Evolutionary conservation across 1,284 basidiomycete species (phyloP), one percentile per base, ranked within the genome.

Genomic region (Fomitiporia mediterranea): DNA sequence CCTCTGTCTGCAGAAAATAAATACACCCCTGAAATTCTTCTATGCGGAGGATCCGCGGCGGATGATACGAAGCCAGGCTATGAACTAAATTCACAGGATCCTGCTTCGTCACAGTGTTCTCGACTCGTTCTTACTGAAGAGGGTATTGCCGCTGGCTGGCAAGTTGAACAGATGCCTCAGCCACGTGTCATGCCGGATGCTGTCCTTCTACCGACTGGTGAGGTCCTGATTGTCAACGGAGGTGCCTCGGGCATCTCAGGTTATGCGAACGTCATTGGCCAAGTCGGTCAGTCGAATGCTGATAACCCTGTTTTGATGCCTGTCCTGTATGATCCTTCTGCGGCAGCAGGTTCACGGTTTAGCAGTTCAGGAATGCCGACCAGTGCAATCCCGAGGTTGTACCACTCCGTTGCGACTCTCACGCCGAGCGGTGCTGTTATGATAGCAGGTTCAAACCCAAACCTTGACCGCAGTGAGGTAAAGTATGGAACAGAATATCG

Each of bases 361-460:
- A 79, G 80, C 2, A 69, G 69, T 1, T 69, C 67, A 5, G 84
- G 83, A 13, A 76, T 94, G 71, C 83, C 82, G 8, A 73, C 76
- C 0, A 91, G 86, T 63, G 63, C 73, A 35, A 91, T 92, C 60
- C 84, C 92, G 27, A 75, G 92, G 54, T 67, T 95, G 67, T 95
- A 95, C 67, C 92, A 95, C 63, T 89, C 86, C 11, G 81, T 86
- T 0, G 86, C 87, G 46, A 87, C 83, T 21, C 69, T 89, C 62
- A 84, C 84, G 15, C 88, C 87, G 8, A 71, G 72, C 46, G 90
- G 84, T 5, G 76, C 79, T 50, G 69, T 92, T 53, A 82, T 91
- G 82, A 81, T 93, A 59, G 83, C 87, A 17, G 91, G 90, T 6
- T 89, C 86, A 57, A 93, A 92, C 67, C 91, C 91, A 15, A 93